phyloP scores from a whole-genome alignment of 306 rosid species.

The Fragaria nilgerrensis region DNA sequence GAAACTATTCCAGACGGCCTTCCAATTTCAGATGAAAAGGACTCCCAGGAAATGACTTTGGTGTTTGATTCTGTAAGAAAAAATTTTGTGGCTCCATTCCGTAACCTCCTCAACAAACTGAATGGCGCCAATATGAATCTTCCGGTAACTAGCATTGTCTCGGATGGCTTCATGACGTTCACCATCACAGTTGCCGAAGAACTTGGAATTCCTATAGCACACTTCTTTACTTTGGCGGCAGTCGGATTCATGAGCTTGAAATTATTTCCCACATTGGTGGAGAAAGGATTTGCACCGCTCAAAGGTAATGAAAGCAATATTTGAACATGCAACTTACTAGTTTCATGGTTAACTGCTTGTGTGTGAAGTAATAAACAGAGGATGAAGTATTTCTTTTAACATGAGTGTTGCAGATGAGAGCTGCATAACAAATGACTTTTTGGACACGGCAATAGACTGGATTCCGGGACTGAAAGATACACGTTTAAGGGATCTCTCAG shows the following conservation, averaged over 20 bases:
- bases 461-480: slow-evolving; percentile 6
- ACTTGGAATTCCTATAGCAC: neutral
- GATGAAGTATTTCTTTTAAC: neutral
- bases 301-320: neutral
- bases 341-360: neutral
- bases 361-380: neutral
- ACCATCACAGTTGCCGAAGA: slow-evolving; percentile 13
- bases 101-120: neutral
- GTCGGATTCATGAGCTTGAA: neutral
- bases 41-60: neutral
- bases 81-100: neutral
- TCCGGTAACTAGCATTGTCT: slow-evolving; percentile 3
- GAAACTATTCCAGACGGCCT: slow-evolving; percentile 11
- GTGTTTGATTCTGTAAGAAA: neutral
- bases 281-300: neutral
- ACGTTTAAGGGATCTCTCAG: slow-evolving; percentile 4
- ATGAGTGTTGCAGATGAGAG: slow-evolving; percentile 5
- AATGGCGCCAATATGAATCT: neutral
- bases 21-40: neutral
- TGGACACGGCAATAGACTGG: neutral
- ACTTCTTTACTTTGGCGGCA: neutral
- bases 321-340: neutral
- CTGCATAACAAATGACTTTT: neutral
- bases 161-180: neutral
- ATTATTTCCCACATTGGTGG: neutral